These are phyloP conservation scores for Marvania coccoides DNA, from an alignment of 139 green algal species.

Conservation along the genomic window DNA sequence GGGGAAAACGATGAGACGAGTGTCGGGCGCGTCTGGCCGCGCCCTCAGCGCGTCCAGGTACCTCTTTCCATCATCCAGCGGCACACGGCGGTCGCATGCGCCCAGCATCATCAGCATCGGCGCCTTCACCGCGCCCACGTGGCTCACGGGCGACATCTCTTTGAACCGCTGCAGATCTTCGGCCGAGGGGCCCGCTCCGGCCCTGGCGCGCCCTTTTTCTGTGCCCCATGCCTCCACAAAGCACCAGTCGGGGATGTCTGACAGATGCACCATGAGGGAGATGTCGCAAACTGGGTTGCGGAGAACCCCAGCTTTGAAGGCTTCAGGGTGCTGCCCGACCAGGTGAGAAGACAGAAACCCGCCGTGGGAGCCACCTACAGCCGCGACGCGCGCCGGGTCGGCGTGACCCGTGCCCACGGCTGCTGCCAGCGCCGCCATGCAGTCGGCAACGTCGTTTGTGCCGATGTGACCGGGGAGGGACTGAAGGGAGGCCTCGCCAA, in stretches of 20 bases:
- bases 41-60: constrained; percentile 55
- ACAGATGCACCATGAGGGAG: constrained; percentile 66
- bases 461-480: constrained; percentile 71
- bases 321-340: constrained; percentile 68
- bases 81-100: constrained; percentile 56
- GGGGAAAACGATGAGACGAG: constrained; percentile 32
- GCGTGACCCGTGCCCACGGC: constrained; percentile 46
- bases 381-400: constrained; percentile 47
- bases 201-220: constrained; percentile 38
- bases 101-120: constrained; percentile 86
- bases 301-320: constrained; percentile 68
- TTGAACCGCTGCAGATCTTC: constrained; percentile 60
- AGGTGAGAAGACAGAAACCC: constrained; percentile 87
- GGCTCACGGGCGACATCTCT: constrained; percentile 52
- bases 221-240: constrained; percentile 76
- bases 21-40: constrained; percentile 21
- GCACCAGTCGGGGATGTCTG: constrained; percentile 92
- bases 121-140: constrained; percentile 56
- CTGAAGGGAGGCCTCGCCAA: constrained; percentile 71
- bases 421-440: constrained; percentile 62
- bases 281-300: constrained; percentile 91
- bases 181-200: constrained; percentile 35
- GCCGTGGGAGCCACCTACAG: constrained; percentile 83
- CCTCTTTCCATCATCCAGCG: constrained; percentile 55
- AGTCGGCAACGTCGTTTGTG: constrained; percentile 77